Percentiles rank a stretch among this genome's conserved stretches.
These are phyloP conservation scores for Biscogniauxia marginata DNA, from an alignment of 2,329 filamentous ascomycete genomes.

Conservation along the genomic window DNA sequence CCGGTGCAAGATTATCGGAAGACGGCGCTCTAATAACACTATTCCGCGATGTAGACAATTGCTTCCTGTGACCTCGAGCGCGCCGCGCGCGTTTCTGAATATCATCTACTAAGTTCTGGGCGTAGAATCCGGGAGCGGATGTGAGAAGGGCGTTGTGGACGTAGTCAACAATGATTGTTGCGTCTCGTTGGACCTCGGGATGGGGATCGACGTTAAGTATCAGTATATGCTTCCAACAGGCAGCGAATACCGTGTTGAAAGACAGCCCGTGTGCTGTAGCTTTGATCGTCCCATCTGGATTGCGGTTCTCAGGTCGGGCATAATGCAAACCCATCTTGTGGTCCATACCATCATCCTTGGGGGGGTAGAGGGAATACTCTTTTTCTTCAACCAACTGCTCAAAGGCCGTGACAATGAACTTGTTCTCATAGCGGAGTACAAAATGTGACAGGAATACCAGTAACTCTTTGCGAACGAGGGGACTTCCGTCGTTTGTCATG, in stretches of 20 bases:
- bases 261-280: conserved; percentile 61
- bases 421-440: conserved; percentile 84
- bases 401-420: conserved; percentile 87
- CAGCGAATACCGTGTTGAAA: conserved; percentile 86
- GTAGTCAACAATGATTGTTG: conserved; percentile 81
- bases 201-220: conserved; percentile 93
- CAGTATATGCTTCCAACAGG: conserved; percentile 90
- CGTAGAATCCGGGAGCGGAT: conserved; percentile 70
- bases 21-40: conserved; percentile 39
- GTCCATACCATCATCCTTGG: conserved; percentile 54
- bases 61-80: conserved; percentile 44
- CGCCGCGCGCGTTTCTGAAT: conserved; percentile 55
- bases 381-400: conserved; percentile 87
- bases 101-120: conserved; percentile 73
- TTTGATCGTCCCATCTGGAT: conserved; percentile 58
- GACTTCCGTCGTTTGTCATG: conserved; percentile 91
- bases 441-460: conserved; percentile 93
- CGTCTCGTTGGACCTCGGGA: conserved; percentile 85
- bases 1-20: conserved; percentile 39
- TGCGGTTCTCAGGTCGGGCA: conserved; percentile 53
- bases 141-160: conserved; percentile 75
- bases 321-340: conserved; percentile 65
- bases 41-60: conserved; percentile 43
- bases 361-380: conserved; percentile 60
- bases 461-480: conserved; percentile 89